phyloP scores from a whole-genome alignment of 192 early-diverging fungal species.

The Coemansia sp. region DNA sequence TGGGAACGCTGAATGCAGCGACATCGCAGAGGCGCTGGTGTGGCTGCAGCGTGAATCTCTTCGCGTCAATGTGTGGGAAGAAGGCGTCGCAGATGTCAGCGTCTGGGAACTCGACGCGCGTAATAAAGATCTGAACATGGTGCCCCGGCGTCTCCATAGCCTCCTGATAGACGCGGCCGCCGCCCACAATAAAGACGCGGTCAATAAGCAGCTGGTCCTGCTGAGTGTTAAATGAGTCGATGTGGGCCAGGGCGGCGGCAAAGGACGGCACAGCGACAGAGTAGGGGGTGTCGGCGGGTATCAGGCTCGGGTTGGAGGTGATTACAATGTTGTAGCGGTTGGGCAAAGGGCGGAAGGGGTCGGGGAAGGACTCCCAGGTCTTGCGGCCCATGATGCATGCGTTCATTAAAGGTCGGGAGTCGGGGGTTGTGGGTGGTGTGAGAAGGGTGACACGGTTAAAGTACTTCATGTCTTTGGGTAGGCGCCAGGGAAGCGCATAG shows the following conservation, averaged over 20 bases:
- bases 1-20: slow-evolving; percentile 40
- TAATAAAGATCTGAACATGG: slow-evolving; percentile 64
- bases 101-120: slow-evolving; percentile 58
- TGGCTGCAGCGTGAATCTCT: slow-evolving; percentile 37
- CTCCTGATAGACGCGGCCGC: slow-evolving; percentile 70
- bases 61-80: slow-evolving; percentile 62
- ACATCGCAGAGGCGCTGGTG: slow-evolving; percentile 57
- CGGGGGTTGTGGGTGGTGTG: neutral
- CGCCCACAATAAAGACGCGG: slow-evolving; percentile 82
- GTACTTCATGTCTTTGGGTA: slow-evolving; percentile 82
- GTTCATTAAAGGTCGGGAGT: slow-evolving; percentile 53
- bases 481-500: slow-evolving; percentile 80
- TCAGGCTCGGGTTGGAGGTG: slow-evolving; percentile 60
- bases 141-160: slow-evolving; percentile 61
- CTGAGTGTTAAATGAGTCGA: slow-evolving; percentile 38
- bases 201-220: slow-evolving; percentile 8
- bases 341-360: slow-evolving; percentile 74
- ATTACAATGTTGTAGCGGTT: slow-evolving; percentile 85
- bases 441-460: slow-evolving; percentile 68
- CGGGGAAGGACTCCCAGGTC: slow-evolving; percentile 94
- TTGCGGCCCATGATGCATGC: slow-evolving; percentile 91
- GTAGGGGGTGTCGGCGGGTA: slow-evolving; percentile 25
- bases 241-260: slow-evolving; percentile 43
- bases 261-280: slow-evolving; percentile 26
- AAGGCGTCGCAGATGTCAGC: slow-evolving; percentile 75